These are phyloP conservation scores for Daldinia grandis DNA, from an alignment of 495 filamentous ascomycete species.

Conservation along the genomic window DNA sequence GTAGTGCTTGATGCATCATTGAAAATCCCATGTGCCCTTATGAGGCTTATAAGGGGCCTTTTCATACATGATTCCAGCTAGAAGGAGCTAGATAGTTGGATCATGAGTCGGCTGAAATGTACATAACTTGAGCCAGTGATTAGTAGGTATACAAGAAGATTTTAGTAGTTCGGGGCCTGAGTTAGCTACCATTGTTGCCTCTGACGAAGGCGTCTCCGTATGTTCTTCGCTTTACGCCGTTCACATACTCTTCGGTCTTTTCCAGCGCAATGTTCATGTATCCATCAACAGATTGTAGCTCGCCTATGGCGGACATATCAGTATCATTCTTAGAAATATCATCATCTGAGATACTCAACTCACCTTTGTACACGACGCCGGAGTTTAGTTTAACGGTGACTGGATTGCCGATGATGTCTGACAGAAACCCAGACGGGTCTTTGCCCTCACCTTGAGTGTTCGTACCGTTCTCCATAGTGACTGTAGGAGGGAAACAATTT, in stretches of 20 bases:
- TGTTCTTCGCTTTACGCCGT: conserved; percentile 77
- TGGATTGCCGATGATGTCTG: conserved; percentile 88
- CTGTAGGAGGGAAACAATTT: conserved; percentile 4
- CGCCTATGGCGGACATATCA: conserved; percentile 61
- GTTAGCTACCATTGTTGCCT: conserved; percentile 85
- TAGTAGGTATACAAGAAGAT: conserved; percentile 7
- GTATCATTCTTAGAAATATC: neutral
- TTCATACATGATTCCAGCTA: neutral
- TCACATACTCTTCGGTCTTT: conserved; percentile 89
- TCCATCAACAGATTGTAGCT: conserved; percentile 97
- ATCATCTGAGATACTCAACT: conserved; percentile 51
- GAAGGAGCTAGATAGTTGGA: neutral
- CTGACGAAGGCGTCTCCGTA: conserved; percentile 97
- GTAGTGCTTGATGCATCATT: neutral
- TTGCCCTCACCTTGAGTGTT: conserved; percentile 70
- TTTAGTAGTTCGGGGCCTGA: neutral
- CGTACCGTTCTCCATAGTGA: conserved; percentile 76
- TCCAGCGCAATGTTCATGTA: conserved; percentile 99
- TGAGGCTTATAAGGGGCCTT: neutral
- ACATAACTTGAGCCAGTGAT: conserved; percentile 66
- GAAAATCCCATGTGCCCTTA: neutral
- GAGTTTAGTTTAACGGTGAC: conserved; percentile 97
- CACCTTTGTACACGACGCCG: conserved; percentile 94
- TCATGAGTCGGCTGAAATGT: conserved; percentile 73
- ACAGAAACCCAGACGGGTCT: conserved; percentile 89